A percentile compares a stretch with the other conserved stretches of the same genome.
These are phyloP conservation scores for Syncephalastrum monosporum DNA, from an alignment of 371 early-diverging fungal species.

Conservation along the genomic window DNA sequence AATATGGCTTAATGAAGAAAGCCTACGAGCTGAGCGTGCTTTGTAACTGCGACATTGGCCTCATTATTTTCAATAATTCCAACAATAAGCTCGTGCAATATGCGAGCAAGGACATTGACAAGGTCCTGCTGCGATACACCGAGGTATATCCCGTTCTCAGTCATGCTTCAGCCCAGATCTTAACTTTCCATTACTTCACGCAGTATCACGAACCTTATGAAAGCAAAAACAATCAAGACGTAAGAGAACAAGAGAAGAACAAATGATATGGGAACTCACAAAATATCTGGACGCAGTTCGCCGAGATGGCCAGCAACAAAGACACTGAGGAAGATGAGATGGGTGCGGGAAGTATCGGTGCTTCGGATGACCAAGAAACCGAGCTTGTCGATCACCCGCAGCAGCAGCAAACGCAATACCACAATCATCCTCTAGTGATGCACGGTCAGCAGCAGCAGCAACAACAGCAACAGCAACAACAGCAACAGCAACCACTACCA, in stretches of 20 bases:
- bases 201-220: constrained; percentile 69
- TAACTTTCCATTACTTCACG: background rate
- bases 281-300: constrained; percentile 1
- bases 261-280: background rate
- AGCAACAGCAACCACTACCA: constrained; percentile 8
- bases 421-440: too few species aligned
- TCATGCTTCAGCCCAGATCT: background rate
- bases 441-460: constrained; percentile 2
- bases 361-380: constrained; percentile 11
- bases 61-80: constrained; percentile 86
- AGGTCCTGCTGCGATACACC: constrained; percentile 87
- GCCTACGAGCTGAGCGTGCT: constrained; percentile 97
- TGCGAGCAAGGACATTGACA: constrained; percentile 89
- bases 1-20: constrained; percentile 99
- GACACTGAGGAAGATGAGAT: constrained; percentile 8
- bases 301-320: constrained; percentile 8
- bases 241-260: constrained; percentile 18
- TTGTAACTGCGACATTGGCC: constrained; percentile 96
- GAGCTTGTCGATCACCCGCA: constrained; percentile 10
- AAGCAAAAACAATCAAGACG: constrained; percentile 62
- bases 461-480: constrained; percentile 10
- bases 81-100: constrained; percentile 93
- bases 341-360: background rate
- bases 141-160: constrained; percentile 50
- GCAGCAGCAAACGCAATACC: constrained; percentile 9